Base-by-base conservation (phyloP, 768 basidiomycete species). In the Macrolepiota dolichaula region DNA sequence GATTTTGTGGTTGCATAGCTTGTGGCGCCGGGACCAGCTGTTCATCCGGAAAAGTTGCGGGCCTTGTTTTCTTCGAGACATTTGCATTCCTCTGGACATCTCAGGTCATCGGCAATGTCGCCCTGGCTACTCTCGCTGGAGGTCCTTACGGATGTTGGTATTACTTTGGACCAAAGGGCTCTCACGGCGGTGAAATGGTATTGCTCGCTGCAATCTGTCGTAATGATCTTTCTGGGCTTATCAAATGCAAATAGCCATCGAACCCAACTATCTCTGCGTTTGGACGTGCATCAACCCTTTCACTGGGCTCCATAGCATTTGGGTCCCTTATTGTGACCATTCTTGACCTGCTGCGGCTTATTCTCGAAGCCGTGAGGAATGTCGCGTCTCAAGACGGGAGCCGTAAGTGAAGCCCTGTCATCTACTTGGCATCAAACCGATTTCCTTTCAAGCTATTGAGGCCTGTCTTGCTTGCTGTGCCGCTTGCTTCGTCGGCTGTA, bases 51-150 rank as follows among this genome's bases (percentile, higher is more conserved):
- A 93, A 85, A 69, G 91, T 94, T 47, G 82, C 89, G 0, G 92
- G 93, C 2, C 75, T 94, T 12, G 80, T 92, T 57, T 85, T 93
- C 72, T 94, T 83, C 67, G 83, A 85, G 62, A 85, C 87, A 0
- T 93, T 94, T 71, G 87, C 88, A n/a, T 94, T 86, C 76, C 77
- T 92, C 22, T 94, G 92, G 93, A 88, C 86, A 17, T 91, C 88
- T 0, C 89, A 92, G 73, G 90, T 92, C 46, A 84, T 91, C 53
- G 85, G 83, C 35, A 93, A 93, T 65, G 85, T 94, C 42, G 81
- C 89, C 0, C 78, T 94, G 24, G 84, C 89, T 35, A 92, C 91
- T 2, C 82, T 94, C 32, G 89, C 91, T 6, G 92, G 92, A 37
- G 92, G 93, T 27, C 84, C 86, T 3, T 91, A 84, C 65, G 89